A percentile compares a stretch with the other conserved stretches of the same genome.
These are phyloP conservation scores for Papiliotrema fonsecae DNA, from an alignment of 1,284 basidiomycete genomes.

Conservation along the genomic window DNA sequence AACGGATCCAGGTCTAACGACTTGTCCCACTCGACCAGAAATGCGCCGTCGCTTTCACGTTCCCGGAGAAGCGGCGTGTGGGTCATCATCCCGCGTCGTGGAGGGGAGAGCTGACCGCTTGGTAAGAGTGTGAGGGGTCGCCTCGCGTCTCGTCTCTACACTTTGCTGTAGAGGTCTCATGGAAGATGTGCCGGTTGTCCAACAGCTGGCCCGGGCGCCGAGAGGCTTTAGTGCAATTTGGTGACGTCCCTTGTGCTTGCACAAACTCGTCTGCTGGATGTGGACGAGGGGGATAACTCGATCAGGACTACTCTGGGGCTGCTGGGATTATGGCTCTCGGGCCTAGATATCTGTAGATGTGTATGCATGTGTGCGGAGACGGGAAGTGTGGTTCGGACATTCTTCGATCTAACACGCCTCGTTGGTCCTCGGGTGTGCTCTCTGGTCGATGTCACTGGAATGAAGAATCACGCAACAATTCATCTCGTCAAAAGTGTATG, in stretches of 20 bases:
- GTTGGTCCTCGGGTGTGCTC: neutral
- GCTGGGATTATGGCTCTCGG: conserved; percentile 35
- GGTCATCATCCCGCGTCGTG: conserved; percentile 9
- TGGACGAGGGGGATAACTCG: conserved; percentile 44
- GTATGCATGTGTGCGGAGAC: too few species aligned
- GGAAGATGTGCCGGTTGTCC: neutral
- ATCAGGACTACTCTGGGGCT: conserved; percentile 52
- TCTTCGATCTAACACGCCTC: too few species aligned
- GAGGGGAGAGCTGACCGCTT: conserved; percentile 33
- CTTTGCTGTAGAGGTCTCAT: conserved; percentile 2
- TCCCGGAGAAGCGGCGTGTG: conserved; percentile 31
- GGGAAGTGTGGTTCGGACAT: too few species aligned
- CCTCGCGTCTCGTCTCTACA: conserved; percentile 17
- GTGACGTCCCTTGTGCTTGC: conserved; percentile 38
- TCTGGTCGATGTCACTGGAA: neutral
- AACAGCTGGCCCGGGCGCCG: conserved; percentile 16
- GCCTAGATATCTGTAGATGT: conserved; percentile 45
- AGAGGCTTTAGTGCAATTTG: conserved; percentile 51
- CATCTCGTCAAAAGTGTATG: neutral
- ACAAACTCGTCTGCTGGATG: conserved; percentile 7
- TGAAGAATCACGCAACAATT: neutral
- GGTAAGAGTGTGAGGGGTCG: conserved; percentile 43
- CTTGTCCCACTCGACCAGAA: conserved; percentile 48
- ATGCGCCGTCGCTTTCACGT: conserved; percentile 32
- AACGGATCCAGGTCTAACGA: conserved; percentile 39